Evolutionary conservation across 805 yeast genomes (phyloP).

Genomic region (Ogataea degrootiae): DNA sequence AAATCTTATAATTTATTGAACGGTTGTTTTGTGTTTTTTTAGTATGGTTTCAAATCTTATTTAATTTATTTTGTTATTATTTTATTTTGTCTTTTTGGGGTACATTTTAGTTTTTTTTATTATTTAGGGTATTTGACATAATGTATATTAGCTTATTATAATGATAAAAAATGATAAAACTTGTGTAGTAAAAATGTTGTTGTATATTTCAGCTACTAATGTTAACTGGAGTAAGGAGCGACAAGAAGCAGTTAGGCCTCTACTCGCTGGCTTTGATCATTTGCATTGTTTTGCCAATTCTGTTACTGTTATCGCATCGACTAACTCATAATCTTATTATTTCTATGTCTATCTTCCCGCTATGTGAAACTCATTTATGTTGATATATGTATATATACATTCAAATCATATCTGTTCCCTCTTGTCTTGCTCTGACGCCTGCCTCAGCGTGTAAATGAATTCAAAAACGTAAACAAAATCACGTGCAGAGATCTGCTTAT

Average conservation of each 20-base stretch:
- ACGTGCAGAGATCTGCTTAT: too few species aligned
- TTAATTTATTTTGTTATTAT: constrained; percentile 5
- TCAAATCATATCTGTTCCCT: too few species aligned
- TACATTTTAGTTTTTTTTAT: constrained; percentile 1
- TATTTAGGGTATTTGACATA: constrained; percentile 8
- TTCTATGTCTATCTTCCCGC: background rate
- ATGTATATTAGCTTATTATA: constrained; percentile 22
- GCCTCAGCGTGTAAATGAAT: too few species aligned
- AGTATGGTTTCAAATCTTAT: constrained; percentile 8
- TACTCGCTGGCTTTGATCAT: too few species aligned
- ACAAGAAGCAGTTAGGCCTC: too few species aligned
- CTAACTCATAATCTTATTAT: background rate
- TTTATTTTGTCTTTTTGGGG: constrained; percentile 4
- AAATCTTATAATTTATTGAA: constrained; percentile 1
- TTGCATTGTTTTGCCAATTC: background rate
- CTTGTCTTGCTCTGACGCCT: too few species aligned
- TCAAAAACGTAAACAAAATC: too few species aligned
- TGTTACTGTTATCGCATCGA: too few species aligned
- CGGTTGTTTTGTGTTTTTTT: constrained; percentile 3
- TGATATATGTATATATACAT: too few species aligned
- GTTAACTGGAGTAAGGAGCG: too few species aligned
- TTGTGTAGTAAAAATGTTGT: background rate
- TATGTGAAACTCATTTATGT: too few species aligned
- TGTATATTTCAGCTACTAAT: background rate
- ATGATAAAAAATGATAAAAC: background rate